phyloP scores from a whole-genome alignment of 495 filamentous ascomycete species.

The Penicillium robsamsonii region DNA sequence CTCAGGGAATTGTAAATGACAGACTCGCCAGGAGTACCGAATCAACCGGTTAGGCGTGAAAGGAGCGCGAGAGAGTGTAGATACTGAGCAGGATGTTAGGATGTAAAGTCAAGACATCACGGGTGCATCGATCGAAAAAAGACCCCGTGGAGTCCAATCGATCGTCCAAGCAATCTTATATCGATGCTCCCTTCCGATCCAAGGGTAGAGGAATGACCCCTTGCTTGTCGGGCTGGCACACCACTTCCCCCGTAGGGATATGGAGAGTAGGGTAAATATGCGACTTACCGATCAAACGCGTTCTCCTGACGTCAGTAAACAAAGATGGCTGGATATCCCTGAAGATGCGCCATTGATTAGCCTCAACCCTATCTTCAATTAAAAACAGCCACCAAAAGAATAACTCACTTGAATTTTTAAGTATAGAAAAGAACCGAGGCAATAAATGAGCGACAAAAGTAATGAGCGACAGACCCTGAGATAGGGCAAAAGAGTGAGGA shows the following conservation, averaged over 20 bases:
- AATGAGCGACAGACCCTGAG: slow-evolving; percentile 19
- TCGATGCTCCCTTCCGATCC: slow-evolving; percentile 17
- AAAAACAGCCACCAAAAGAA: background rate
- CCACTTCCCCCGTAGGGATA: slow-evolving; percentile 15
- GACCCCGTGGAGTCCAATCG: background rate
- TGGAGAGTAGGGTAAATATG: slow-evolving; percentile 13
- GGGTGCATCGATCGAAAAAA: background rate
- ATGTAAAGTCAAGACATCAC: slow-evolving; percentile 3
- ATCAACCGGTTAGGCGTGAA: slow-evolving; percentile 21
- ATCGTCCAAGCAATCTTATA: slow-evolving; percentile 16
- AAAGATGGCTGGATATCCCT: slow-evolving; percentile 11
- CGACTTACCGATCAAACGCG: slow-evolving; percentile 24
- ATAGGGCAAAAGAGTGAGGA: slow-evolving; percentile 16
- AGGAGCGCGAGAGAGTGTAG: background rate
- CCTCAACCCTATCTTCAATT: slow-evolving; percentile 1
- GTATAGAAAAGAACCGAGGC: slow-evolving; percentile 4
- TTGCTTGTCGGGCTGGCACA: slow-evolving; percentile 16
- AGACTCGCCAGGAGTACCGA: slow-evolving; percentile 28
- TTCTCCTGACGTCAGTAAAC: slow-evolving; percentile 27
- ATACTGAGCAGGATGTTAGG: slow-evolving; percentile 21
- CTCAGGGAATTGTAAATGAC: slow-evolving; percentile 10
- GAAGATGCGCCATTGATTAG: background rate
- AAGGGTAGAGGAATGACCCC: slow-evolving; percentile 21
- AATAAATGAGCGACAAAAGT: slow-evolving; percentile 10
- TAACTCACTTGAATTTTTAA: background rate